Conservation (phyloP, 768 basidiomycete genomes). For the Leccinum imitatum region DNA sequence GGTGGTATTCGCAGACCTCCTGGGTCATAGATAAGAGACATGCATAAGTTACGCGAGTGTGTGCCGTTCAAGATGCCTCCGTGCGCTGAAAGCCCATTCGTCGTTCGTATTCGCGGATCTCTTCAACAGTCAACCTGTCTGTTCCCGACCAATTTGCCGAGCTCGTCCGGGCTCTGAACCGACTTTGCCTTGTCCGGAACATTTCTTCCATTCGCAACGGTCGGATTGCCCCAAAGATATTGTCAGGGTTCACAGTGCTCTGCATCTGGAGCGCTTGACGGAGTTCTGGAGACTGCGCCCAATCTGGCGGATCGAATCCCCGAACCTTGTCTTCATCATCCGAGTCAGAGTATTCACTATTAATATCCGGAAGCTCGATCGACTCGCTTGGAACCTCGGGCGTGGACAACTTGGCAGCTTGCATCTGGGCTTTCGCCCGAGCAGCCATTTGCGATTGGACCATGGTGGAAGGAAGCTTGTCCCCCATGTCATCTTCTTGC, state of each 20-base stretch:
- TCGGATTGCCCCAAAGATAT: constrained; percentile 87
- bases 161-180: constrained; percentile 87
- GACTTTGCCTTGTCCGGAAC: constrained; percentile 74
- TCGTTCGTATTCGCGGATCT: constrained; percentile 83
- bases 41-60: constrained; percentile 11
- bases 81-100: constrained; percentile 79
- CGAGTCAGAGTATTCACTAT: constrained; percentile 96
- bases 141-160: constrained; percentile 96
- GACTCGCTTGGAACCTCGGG: constrained; percentile 66
- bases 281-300: constrained; percentile 92
- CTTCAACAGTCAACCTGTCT: constrained; percentile 81
- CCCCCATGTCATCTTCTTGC: constrained; percentile 49
- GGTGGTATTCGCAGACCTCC: background rate
- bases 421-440: constrained; percentile 63
- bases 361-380: constrained; percentile 92
- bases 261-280: constrained; percentile 77
- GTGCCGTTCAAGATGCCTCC: constrained; percentile 14
- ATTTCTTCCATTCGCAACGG: constrained; percentile 92
- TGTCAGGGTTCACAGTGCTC: constrained; percentile 84
- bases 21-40: constrained; percentile 2
- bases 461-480: constrained; percentile 57
- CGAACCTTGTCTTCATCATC: constrained; percentile 82
- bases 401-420: constrained; percentile 50
- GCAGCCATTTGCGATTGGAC: constrained; percentile 71
- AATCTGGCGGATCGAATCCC: constrained; percentile 74